Evolutionary conservation across 805 yeast species (phyloP).

Genomic region (Suhomyces canberraensis): DNA sequence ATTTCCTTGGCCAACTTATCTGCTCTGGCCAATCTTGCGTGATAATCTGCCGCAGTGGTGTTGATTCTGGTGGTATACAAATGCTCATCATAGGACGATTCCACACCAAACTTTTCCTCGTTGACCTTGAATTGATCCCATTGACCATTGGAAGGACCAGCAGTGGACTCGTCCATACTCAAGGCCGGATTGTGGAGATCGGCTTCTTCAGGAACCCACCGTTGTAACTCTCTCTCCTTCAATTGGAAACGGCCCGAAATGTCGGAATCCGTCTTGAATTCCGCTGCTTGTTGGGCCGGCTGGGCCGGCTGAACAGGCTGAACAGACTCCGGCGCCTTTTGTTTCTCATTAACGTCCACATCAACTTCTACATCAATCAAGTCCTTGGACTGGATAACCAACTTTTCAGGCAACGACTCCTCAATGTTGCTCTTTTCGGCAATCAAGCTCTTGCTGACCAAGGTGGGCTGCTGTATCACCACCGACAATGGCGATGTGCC

Average conservation of each 20-base stretch:
- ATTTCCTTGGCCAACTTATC: slow-evolving; percentile 80
- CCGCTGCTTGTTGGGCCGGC: slow-evolving; percentile 4
- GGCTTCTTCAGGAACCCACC: slow-evolving; percentile 74
- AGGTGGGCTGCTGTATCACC: slow-evolving; percentile 50
- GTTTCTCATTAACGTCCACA: slow-evolving; percentile 27
- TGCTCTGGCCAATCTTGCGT: slow-evolving; percentile 63
- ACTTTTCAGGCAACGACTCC: slow-evolving; percentile 40
- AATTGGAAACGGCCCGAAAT: slow-evolving; percentile 52
- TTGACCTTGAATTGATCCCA: slow-evolving; percentile 98
- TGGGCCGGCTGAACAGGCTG: not conserved
- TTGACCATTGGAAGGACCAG: slow-evolving; percentile 18
- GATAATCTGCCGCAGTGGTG: slow-evolving; percentile 69
- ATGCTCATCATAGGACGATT: slow-evolving; percentile 79
- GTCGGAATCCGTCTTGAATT: slow-evolving; percentile 82
- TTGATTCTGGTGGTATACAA: slow-evolving; percentile 79
- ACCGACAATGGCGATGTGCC: slow-evolving; percentile 49
- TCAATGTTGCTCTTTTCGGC: slow-evolving; percentile 26
- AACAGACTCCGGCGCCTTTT: slow-evolving; percentile 1
- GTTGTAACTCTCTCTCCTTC: slow-evolving; percentile 71
- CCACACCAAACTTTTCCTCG: slow-evolving; percentile 83
- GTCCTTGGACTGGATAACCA: slow-evolving; percentile 49
- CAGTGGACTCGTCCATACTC: slow-evolving; percentile 35
- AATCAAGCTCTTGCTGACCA: slow-evolving; percentile 23
- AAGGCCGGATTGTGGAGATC: slow-evolving; percentile 35
- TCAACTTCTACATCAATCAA: slow-evolving; percentile 48